Evolutionary conservation across 1,139 yeast species (phyloP).

Genomic region (Suhomyces taliae): DNA sequence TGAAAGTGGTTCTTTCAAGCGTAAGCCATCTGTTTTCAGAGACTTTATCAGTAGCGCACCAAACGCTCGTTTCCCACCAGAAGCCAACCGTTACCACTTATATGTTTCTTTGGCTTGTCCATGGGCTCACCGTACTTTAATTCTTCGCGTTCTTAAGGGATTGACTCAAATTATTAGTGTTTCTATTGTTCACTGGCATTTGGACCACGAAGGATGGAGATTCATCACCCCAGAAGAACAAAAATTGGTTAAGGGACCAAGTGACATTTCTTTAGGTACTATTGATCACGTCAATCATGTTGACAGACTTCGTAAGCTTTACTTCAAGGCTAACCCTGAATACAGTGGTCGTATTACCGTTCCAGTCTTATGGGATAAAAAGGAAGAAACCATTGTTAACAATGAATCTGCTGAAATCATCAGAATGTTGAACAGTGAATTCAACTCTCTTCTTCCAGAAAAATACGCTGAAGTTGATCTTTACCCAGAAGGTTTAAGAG

Average conservation of each 20-base stretch:
- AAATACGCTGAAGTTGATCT: constrained; percentile 55
- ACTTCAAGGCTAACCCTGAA: constrained; percentile 71
- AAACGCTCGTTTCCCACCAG: constrained; percentile 68
- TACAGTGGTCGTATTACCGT: constrained; percentile 86
- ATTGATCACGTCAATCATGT: constrained; percentile 64
- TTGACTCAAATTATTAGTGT: constrained; percentile 59
- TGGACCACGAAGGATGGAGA: constrained; percentile 88
- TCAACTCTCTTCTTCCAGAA: constrained; percentile 41
- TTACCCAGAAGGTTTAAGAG: constrained; percentile 57
- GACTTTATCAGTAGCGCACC: constrained; percentile 59
- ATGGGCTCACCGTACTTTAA: constrained; percentile 90
- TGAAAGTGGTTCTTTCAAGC: constrained; percentile 40
- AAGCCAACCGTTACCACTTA: constrained; percentile 78
- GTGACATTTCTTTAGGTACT: constrained; percentile 53
- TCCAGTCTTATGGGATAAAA: constrained; percentile 90
- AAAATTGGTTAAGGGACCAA: constrained; percentile 24
- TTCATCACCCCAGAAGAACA: constrained; percentile 45
- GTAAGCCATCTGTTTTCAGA: constrained; percentile 45
- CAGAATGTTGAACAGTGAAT: constrained; percentile 75
- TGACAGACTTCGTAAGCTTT: constrained; percentile 64
- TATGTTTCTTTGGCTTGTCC: constrained; percentile 92
- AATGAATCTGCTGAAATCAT: constrained; percentile 90
- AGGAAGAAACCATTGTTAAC: constrained; percentile 77
- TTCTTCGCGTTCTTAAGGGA: constrained; percentile 78
- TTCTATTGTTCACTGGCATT: constrained; percentile 84